phyloP scores from a whole-genome alignment of 2,329 filamentous ascomycete genomes.

The Leptographium lundbergii region DNA sequence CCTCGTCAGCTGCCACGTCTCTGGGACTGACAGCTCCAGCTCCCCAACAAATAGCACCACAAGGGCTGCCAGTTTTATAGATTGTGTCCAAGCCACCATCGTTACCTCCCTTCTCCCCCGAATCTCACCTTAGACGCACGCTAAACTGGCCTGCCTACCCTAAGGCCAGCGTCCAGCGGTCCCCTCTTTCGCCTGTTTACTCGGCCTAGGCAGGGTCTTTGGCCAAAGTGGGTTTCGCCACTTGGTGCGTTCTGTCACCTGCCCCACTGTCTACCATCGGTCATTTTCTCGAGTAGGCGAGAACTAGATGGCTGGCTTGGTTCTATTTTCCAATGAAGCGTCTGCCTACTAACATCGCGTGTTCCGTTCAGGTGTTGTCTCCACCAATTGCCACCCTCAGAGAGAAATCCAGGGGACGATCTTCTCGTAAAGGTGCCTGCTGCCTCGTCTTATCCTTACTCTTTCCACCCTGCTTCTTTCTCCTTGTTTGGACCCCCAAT shows the following conservation, averaged over 20 bases:
- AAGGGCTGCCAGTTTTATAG: not conserved
- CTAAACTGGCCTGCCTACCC: constrained; percentile 2
- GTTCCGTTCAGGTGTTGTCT: constrained; percentile 7
- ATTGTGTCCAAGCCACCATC: not conserved
- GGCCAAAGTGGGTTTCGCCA: constrained; percentile 13
- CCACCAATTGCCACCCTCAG: constrained; percentile 8
- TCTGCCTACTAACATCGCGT: constrained; percentile 10
- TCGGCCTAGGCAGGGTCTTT: constrained; percentile 12
- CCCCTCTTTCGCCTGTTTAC: constrained; percentile 5
- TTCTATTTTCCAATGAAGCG: constrained; percentile 3
- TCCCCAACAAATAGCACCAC: not conserved
- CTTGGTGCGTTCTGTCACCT: constrained; percentile 11
- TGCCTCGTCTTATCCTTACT: not conserved
- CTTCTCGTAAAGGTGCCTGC: constrained; percentile 8
- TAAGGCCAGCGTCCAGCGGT: constrained; percentile 6
- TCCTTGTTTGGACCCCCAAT: not conserved
- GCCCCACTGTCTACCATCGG: constrained; percentile 11
- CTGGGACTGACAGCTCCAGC: not conserved
- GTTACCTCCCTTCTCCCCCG: not conserved
- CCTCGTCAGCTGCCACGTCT: not conserved
- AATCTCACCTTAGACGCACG: not conserved
- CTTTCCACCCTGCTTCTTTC: not conserved
- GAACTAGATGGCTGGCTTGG: constrained; percentile 5
- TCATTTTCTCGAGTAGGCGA: constrained; percentile 6
- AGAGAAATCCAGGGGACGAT: constrained; percentile 7